Base-by-base conservation (phyloP, 805 yeast species). In the Sugiyamaella floridensis region DNA sequence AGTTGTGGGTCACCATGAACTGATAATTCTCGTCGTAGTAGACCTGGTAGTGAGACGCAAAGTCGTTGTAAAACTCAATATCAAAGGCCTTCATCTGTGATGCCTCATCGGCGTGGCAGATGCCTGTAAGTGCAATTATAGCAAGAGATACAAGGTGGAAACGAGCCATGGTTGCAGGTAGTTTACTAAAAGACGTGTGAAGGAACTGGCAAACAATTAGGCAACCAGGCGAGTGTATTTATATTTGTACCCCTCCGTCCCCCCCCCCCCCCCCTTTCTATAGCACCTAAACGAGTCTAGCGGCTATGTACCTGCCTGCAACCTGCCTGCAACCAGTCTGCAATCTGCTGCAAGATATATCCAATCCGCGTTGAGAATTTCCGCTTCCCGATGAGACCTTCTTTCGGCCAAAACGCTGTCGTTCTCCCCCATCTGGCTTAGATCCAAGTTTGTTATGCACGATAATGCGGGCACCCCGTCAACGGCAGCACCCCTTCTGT, bases 1-100 rank as follows among this genome's bases (percentile, higher is more conserved):
- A 53, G 5, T 48, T 50, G 45, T 55, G 56, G 15, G 56, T 53
- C 4, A 48, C 54, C 44, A 55, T 32, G 43, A 43, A 55, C 14
- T 16, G 47, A 22, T 53, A 48, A 40, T 55, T 53, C 20, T 37
- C n/a, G 8, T 19, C 40, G 41, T 29, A 48, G 40, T 54, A 51
- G 32, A 19, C 20, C 16, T 28, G 43, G 29, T 28, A 12, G 41
- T 51, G 41, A 4, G 42, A 40, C 15, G 28, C 43, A 40, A 54
- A 50, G 28, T 51, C 54, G 20, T 51, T 16, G 41, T 44, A 49
- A 22, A 49, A 49, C 48, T 49, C 52, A 10, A 49, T 2, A 19
- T 49, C 52, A 37, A 42, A 49, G 5, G 5, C 18, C 26, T 18
- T 34, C 15, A 47, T 32, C 8, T 47, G 37, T 11, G 37, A 10